Evolutionary conservation across 75 land plant genomes (phyloP).

Genomic region (Cupressus sempervirens): DNA sequence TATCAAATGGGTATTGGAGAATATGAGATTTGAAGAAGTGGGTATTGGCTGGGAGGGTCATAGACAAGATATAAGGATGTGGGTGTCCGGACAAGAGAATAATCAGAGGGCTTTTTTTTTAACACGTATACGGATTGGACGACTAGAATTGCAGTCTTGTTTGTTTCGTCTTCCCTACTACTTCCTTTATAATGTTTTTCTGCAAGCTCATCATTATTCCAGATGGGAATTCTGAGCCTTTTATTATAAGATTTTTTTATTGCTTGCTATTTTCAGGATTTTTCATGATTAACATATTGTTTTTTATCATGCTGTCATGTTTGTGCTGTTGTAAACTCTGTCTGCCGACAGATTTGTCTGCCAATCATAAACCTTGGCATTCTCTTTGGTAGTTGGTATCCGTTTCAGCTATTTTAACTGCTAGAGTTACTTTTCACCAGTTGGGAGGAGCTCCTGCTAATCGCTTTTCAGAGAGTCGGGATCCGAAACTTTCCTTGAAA

Average conservation of each 20-base stretch:
- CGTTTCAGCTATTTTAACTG: background rate
- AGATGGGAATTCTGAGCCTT: background rate
- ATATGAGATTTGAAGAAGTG: background rate
- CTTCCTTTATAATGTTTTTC: background rate
- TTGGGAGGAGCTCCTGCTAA: background rate
- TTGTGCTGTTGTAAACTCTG: background rate
- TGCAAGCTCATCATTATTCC: slow-evolving; percentile 4
- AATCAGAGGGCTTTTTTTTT: background rate
- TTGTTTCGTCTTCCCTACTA: background rate
- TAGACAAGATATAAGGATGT: background rate
- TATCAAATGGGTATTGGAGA: background rate
- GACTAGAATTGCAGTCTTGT: background rate
- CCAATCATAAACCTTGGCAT: background rate
- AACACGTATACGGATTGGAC: background rate
- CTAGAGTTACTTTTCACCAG: background rate
- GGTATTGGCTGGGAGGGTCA: background rate
- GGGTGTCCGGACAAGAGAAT: slow-evolving; percentile 9
- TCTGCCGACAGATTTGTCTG: slow-evolving; percentile 8
- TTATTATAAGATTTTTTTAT: background rate
- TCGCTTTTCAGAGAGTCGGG: background rate
- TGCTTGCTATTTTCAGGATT: background rate
- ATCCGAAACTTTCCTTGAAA: background rate
- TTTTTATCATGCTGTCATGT: background rate
- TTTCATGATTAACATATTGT: background rate
- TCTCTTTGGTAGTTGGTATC: slow-evolving; percentile 6